Conservation (phyloP, 306 rosid species). For the Vicia faba region DNA sequence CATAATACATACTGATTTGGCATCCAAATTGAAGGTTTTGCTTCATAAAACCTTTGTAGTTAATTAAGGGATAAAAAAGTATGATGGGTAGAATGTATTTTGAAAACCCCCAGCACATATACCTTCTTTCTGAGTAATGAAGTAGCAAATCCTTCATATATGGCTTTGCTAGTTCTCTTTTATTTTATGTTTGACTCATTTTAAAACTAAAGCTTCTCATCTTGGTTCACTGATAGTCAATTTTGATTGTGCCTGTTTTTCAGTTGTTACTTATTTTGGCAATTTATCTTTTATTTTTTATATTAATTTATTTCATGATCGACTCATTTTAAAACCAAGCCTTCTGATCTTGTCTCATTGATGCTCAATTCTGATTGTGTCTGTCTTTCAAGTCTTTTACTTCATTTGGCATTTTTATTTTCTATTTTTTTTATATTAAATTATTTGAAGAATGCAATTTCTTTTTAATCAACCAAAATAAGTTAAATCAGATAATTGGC, state of each 20-base stretch:
- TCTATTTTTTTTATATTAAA: background rate
- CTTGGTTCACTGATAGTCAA: constrained; percentile 19
- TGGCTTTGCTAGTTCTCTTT: constrained; percentile 21
- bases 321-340: constrained; percentile 19
- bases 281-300: constrained; percentile 9
- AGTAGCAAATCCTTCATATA: constrained; percentile 20
- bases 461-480: constrained; percentile 30
- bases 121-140: constrained; percentile 20
- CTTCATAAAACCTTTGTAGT: constrained; percentile 16
- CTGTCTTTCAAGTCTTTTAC: constrained; percentile 19
- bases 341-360: constrained; percentile 14
- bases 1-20: constrained; percentile 18
- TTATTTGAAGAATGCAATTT: constrained; percentile 8
- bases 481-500: constrained; percentile 16
- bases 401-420: constrained; percentile 20
- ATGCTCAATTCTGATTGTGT: constrained; percentile 23
- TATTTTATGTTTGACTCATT: constrained; percentile 7
- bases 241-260: constrained; percentile 22
- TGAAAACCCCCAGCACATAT: constrained; percentile 17
- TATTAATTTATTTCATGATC: background rate
- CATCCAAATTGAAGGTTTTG: constrained; percentile 26
- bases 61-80: constrained; percentile 21
- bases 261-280: constrained; percentile 16
- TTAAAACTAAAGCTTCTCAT: constrained; percentile 17
- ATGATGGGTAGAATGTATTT: background rate